phyloP scores from a whole-genome alignment of 805 yeast species.

The Teunomyces cretensis region DNA sequence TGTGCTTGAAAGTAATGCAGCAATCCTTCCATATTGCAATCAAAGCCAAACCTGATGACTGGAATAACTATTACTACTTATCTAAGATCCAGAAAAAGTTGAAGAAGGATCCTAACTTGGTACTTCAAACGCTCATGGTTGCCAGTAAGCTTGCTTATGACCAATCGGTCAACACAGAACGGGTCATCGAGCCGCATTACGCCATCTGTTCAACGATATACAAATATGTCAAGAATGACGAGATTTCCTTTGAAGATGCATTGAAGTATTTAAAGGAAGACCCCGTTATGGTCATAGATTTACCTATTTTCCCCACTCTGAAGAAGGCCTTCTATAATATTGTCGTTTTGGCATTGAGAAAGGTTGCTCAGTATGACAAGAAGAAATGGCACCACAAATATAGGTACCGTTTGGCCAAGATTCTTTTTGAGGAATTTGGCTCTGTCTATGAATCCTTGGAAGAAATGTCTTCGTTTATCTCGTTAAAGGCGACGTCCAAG shows the following conservation, averaged over 20 bases:
- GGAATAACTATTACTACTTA: constrained; percentile 60
- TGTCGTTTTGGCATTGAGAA: constrained; percentile 47
- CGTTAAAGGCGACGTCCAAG: constrained; percentile 66
- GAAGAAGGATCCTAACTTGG: constrained; percentile 24
- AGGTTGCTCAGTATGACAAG: constrained; percentile 60
- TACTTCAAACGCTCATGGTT: constrained; percentile 42
- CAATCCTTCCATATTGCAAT: constrained; percentile 50
- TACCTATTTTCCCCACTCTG: not conserved
- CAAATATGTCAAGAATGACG: constrained; percentile 48
- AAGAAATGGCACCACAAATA: constrained; percentile 94
- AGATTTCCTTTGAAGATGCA: constrained; percentile 39
- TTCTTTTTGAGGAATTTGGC: constrained; percentile 53
- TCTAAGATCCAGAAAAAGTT: constrained; percentile 61
- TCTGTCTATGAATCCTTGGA: constrained; percentile 56
- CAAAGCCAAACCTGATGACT: constrained; percentile 45
- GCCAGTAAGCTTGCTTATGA: constrained; percentile 45
- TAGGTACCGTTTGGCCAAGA: constrained; percentile 64
- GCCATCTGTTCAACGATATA: constrained; percentile 54
- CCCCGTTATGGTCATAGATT: constrained; percentile 18
- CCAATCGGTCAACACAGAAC: constrained; percentile 46
- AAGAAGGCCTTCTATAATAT: constrained; percentile 28
- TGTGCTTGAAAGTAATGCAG: constrained; percentile 40
- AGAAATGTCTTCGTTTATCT: constrained; percentile 63
- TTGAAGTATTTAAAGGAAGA: constrained; percentile 39
- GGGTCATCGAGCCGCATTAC: constrained; percentile 78